phyloP scores from a whole-genome alignment of 2,329 filamentous ascomycete species.

The Fusarium luffae region DNA sequence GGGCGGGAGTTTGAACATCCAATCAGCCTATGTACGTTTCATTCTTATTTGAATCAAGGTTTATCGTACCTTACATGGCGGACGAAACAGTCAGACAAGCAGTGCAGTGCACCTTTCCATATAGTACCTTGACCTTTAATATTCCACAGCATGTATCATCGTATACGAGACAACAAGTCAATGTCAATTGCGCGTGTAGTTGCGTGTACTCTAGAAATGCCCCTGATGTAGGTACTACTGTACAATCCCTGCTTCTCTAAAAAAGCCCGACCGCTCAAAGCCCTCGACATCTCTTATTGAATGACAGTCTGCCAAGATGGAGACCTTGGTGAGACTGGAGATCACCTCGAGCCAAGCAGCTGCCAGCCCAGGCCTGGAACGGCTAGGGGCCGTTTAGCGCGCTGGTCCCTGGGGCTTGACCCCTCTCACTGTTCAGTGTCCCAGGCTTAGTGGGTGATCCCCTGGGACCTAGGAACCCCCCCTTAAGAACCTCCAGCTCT shows the following conservation, averaged over 20 bases:
- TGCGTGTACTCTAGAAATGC: constrained; percentile 3
- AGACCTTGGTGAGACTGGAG: constrained; percentile 17
- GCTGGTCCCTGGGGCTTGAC: constrained; percentile 33
- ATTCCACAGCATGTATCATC: background rate
- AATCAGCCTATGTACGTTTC: constrained; percentile 5
- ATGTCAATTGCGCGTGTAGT: constrained; percentile 1
- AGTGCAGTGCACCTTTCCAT: background rate
- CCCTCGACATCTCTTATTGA: constrained; percentile 10
- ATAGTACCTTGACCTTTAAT: background rate
- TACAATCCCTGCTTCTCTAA: constrained; percentile 12
- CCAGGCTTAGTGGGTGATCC: constrained; percentile 37
- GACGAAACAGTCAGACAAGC: background rate
- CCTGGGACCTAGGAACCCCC: constrained; percentile 19
- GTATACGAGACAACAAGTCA: constrained; percentile 4
- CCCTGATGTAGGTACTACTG: constrained; percentile 21
- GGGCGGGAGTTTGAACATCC: background rate
- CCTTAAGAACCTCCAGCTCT: constrained; percentile 14
- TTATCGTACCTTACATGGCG: background rate
- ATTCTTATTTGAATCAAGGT: background rate
- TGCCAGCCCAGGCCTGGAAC: constrained; percentile 35
- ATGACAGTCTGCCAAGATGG: constrained; percentile 11
- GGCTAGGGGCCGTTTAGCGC: constrained; percentile 39
- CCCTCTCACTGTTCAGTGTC: constrained; percentile 31
- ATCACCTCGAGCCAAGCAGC: constrained; percentile 11
- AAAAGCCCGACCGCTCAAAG: constrained; percentile 10